Percentiles rank a stretch among this genome's conserved stretches.
Conservation (phyloP, 2,329 filamentous ascomycete genomes). For the Aquanectria penicillioides region DNA sequence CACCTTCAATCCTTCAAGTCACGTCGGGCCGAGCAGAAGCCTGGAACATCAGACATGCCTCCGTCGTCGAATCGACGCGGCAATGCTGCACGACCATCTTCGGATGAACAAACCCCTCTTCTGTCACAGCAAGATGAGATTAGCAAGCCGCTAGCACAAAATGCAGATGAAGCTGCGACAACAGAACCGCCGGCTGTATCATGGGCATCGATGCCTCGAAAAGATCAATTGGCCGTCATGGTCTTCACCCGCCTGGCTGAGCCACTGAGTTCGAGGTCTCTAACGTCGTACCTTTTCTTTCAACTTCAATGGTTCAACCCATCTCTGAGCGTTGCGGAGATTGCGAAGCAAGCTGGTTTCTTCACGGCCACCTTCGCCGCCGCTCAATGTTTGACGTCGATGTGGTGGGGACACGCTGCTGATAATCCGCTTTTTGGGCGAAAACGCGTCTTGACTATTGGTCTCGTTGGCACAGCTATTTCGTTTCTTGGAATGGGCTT, state of each 20-base stretch:
- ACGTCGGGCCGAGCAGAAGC: too few species aligned
- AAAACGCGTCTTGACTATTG: constrained; percentile 31
- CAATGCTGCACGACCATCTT: too few species aligned
- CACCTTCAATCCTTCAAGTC: too few species aligned
- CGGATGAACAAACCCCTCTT: too few species aligned
- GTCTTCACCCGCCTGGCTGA: constrained; percentile 41
- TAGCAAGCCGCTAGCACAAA: too few species aligned
- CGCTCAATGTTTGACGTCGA: constrained; percentile 31
- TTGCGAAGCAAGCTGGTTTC: constrained; percentile 30
- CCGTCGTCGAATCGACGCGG: too few species aligned
- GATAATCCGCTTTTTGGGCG: constrained; percentile 29
- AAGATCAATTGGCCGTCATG: constrained; percentile 38
- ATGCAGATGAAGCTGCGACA: too few species aligned
- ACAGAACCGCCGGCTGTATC: too few species aligned
- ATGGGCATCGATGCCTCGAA: constrained; percentile 32
- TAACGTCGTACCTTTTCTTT: constrained; percentile 25
- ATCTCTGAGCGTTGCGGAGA: constrained; percentile 8
- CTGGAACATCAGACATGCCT: too few species aligned
- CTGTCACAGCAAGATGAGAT: too few species aligned
- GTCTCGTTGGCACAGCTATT: constrained; percentile 23
- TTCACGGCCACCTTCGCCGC: constrained; percentile 32
- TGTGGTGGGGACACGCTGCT: constrained; percentile 31
- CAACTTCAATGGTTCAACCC: constrained; percentile 26
- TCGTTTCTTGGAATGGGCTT: constrained; percentile 27
- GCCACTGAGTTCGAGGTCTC: constrained; percentile 37